A percentile compares a stretch with the other conserved stretches of the same genome.
Evolutionary conservation across 495 filamentous ascomycete genomes (phyloP).

Genomic region (Monascus purpureus): DNA sequence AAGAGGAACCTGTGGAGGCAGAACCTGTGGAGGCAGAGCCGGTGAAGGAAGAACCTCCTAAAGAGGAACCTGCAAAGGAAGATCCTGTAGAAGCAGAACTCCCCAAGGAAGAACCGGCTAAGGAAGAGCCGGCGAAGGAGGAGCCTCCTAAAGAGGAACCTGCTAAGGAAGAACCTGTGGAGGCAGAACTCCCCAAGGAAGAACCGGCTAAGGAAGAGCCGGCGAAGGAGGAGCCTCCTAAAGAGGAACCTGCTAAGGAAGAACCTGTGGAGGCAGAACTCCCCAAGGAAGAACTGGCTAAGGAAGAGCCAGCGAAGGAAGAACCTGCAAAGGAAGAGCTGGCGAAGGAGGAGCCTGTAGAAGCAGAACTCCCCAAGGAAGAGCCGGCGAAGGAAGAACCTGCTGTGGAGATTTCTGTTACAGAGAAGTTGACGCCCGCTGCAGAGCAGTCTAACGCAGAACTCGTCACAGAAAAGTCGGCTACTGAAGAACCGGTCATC

Average conservation of each 20-base stretch:
- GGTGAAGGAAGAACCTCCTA: slow-evolving; percentile 1
- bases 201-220: background rate
- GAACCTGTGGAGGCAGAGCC: slow-evolving; percentile 1
- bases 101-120: background rate
- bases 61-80: slow-evolving; percentile 1
- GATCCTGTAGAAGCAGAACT: slow-evolving; percentile 1
- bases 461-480: slow-evolving; percentile 3
- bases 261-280: slow-evolving; percentile 2
- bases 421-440: slow-evolving; percentile 3
- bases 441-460: slow-evolving; percentile 6
- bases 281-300: background rate
- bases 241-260: slow-evolving; percentile 1
- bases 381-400: slow-evolving; percentile 2
- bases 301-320: slow-evolving; percentile 1
- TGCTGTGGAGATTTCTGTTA: background rate
- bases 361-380: slow-evolving; percentile 1
- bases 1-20: background rate
- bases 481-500: slow-evolving; percentile 1
- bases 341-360: background rate
- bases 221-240: background rate
- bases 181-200: background rate
- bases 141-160: slow-evolving; percentile 1
- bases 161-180: slow-evolving; percentile 2
- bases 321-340: slow-evolving; percentile 1
- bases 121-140: background rate